Evolutionary conservation across 2,329 filamentous ascomycete species (phyloP), one percentile per base, ranked within the genome.

Genomic region (Dactylonectria estremocensis): DNA sequence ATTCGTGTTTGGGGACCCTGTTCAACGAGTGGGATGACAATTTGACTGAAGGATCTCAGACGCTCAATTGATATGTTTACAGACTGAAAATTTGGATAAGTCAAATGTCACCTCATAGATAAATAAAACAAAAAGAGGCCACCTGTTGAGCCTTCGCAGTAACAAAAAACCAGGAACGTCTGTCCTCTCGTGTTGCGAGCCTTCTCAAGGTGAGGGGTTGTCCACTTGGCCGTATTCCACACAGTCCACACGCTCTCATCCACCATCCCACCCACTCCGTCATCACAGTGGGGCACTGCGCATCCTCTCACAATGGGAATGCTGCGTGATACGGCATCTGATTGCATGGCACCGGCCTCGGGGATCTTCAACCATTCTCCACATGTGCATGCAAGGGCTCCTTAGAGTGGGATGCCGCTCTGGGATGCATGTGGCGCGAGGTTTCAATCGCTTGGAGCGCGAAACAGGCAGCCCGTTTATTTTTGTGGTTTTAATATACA

Each of bases 61-160:
- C 24, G 10, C 28, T 64, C 37, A 69, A 58, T 55, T 50, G 16
- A 45, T 13, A 28, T 20, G 18, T 31, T 35, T 43, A 57, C 35
- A 18, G 49, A 37, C 33, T 3, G 49, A 13, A 59, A 55, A 33
- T 16, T 20, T n/a, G 13, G 20, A 50, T 53, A 45, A 16, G 13
- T 13, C 16, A 46, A 24, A 24, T 37, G 35, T 18, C 13, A n/a
- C 13, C 16, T 11, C 31, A 43, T 16, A 45, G 4, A 37, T 16
- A 46, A 18, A 35, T 37, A 11, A 22, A 43, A 5, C 7, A 22
- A 22, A 5, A 18, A 52, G 16, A 52, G 16, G 24, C 31, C 49
- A 33, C 49, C 16, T 31, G 8, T 20, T 1, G 28, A 53, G 31
- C 49, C 20, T n/a, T 53, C 31, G n/a, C 40, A 43, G 40, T 14